These are phyloP conservation scores for Sugiyamaella smithiae DNA, from an alignment of 805 yeast species.

Conservation along the genomic window DNA sequence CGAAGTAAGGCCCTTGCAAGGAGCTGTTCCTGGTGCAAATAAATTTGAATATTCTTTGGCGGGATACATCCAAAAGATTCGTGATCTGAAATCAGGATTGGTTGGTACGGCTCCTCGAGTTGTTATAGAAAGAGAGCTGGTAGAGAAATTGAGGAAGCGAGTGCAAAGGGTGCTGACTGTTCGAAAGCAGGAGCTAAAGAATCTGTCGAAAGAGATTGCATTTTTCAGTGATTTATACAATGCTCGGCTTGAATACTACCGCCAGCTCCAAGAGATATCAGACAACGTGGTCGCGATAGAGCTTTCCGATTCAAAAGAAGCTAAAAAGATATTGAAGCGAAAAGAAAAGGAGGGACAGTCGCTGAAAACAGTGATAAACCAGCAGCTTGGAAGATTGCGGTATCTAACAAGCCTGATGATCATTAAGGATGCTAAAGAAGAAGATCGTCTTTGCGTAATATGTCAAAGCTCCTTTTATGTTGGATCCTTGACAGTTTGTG, in stretches of 20 bases:
- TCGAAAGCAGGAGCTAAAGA: conserved; percentile 14
- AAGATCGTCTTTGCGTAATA: conserved; percentile 63
- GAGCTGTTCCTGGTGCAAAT: conserved; percentile 12
- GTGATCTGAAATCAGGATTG: not conserved
- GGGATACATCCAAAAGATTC: conserved; percentile 4
- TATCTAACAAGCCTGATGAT: conserved; percentile 47
- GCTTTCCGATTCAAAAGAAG: conserved; percentile 31
- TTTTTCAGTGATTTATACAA: conserved; percentile 66
- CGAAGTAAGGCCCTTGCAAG: conserved; percentile 17
- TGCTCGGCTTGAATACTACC: conserved; percentile 75
- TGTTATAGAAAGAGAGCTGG: conserved; percentile 2
- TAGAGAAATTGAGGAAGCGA: not conserved
- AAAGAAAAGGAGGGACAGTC: conserved; percentile 23
- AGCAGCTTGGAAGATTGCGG: conserved; percentile 33
- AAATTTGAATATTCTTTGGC: conserved; percentile 8
- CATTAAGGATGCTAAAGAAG: conserved; percentile 33
- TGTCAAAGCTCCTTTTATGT: conserved; percentile 67
- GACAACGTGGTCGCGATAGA: conserved; percentile 66
- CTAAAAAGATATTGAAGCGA: conserved; percentile 24
- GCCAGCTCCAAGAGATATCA: conserved; percentile 79
- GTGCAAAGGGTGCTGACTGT: conserved; percentile 3
- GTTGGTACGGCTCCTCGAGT: conserved; percentile 8
- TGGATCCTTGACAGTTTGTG: conserved; percentile 86
- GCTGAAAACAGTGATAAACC: conserved; percentile 20
- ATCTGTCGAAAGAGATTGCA: conserved; percentile 29